Base-by-base conservation (phyloP, 768 basidiomycete genomes). In the Tylopilus balloui region DNA sequence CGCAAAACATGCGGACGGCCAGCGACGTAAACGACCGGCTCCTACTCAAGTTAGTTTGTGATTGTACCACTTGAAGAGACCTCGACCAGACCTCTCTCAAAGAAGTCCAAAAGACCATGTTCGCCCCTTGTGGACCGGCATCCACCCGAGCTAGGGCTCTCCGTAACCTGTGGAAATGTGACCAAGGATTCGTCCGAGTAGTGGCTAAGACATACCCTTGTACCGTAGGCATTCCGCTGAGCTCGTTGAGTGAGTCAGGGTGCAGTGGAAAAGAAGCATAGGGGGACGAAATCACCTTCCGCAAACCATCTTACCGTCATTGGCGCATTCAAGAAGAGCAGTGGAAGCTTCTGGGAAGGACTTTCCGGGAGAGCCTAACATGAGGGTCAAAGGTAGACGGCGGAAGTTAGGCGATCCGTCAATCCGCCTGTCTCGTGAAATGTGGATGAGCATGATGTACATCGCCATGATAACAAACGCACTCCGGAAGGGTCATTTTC, bases 401-500 rank as follows among this genome's bases (percentile, higher is more conserved):
- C 96, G 80, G 75, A 95, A 98, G 63, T 98, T 99, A 1, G 94
- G 92, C 1, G 92, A 80, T 8, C 95, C 95, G 13, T 96, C 92
- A 34, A 98, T 91, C 15, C 92, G 86, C 60, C 87, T 84, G 55
- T 13, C 35, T 27, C 48, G 13, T 28, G 12, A 53, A 52, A 46
- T 1, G 13, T 19, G 3, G 23, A 43, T 48, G 19, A 56, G 48
- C 28, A 45, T 44, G 44, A 49, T 25, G 24, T 36, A 38, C 17
- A 24, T 38, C 29, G 17, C 14, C 13, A 49, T 3, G 14, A 34
- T 12, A 19, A 45, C 6, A 44, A 45, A 53, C 85, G 53, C 52
- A 94, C 88, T 98, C 96, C 0, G 93, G 89, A 3, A 99, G 73
- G 4, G 90, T 89, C 84, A 96, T 92, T 73, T 97, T 98, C 70